These are phyloP conservation scores for Talaromyces albobiverticillius DNA, from an alignment of 2,329 filamentous ascomycete species.

Conservation along the genomic window DNA sequence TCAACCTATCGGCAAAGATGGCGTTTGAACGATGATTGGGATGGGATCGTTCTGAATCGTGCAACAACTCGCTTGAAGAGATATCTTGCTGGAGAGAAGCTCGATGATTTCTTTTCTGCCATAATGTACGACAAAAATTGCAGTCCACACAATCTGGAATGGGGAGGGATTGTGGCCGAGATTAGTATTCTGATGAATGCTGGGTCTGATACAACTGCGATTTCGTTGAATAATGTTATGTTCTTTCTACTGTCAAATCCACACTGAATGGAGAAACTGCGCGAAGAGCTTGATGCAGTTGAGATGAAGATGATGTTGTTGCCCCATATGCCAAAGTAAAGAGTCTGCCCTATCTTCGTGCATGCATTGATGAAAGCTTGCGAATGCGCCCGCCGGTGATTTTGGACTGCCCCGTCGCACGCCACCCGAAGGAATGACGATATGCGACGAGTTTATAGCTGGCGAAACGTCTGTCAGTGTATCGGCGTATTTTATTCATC, in stretches of 20 bases:
- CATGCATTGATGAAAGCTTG: too few relatives aligned
- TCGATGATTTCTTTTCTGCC: constrained; percentile 56
- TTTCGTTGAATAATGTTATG: neutral
- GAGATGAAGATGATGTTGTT: neutral
- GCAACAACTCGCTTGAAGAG: neutral
- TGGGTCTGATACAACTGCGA: constrained; percentile 10
- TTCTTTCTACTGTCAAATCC: neutral
- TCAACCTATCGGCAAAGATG: too few relatives aligned
- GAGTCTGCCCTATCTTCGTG: too few relatives aligned
- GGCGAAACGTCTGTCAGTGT: too few relatives aligned
- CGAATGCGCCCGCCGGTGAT: too few relatives aligned
- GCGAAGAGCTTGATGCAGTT: neutral
- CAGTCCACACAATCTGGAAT: constrained; percentile 45
- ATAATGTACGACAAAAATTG: constrained; percentile 50
- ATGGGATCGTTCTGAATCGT: neutral
- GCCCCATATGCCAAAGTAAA: too few relatives aligned
- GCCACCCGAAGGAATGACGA: too few relatives aligned
- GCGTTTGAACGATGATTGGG: too few relatives aligned
- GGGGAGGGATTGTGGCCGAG: constrained; percentile 55
- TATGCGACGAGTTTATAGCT: too few relatives aligned
- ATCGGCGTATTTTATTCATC: too few relatives aligned
- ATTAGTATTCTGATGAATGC: constrained; percentile 22
- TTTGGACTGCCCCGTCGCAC: too few relatives aligned
- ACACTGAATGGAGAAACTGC: neutral
- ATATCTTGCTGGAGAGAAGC: constrained; percentile 41